Evolutionary conservation across 108 stramenopile species (phyloP).

Genomic region (Nitzschia inconspicua): DNA sequence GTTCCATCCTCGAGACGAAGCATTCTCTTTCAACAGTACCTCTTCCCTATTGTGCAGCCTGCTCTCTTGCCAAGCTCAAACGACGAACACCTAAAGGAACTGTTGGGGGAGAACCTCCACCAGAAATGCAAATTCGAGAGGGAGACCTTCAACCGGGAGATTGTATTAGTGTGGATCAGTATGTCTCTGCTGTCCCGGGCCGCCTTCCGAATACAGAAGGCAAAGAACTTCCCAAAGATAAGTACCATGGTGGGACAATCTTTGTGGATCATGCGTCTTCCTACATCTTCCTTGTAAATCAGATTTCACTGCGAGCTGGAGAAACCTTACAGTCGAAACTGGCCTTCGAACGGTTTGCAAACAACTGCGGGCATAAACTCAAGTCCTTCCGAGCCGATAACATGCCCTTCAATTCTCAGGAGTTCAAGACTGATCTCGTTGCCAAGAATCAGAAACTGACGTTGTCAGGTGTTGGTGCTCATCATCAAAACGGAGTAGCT

Average conservation of each 20-base stretch:
- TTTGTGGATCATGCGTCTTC: slow-evolving; percentile 49
- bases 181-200: slow-evolving; percentile 15
- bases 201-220: slow-evolving; percentile 22
- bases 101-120: not conserved
- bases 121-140: not conserved
- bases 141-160: slow-evolving; percentile 30
- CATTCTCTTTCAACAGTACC: too few species aligned
- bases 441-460: slow-evolving; percentile 3
- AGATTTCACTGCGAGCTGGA: slow-evolving; percentile 17
- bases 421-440: slow-evolving; percentile 5
- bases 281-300: slow-evolving; percentile 27
- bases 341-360: slow-evolving; percentile 12
- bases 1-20: too few species aligned
- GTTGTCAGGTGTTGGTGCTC: slow-evolving; percentile 32
- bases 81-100: slow-evolving; percentile 1
- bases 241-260: slow-evolving; percentile 30
- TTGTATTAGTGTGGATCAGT: slow-evolving; percentile 38
- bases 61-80: slow-evolving; percentile 21
- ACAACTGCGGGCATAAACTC: slow-evolving; percentile 5
- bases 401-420: slow-evolving; percentile 13
- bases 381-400: slow-evolving; percentile 23
- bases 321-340: slow-evolving; percentile 25
- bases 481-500: slow-evolving; percentile 38
- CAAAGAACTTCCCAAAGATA: slow-evolving; percentile 12
- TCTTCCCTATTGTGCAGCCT: slow-evolving; percentile 20